Percentiles rank a stretch among this genome's conserved stretches.
Conservation (phyloP, 2,329 filamentous ascomycete genomes). For the Chalara sp. region DNA sequence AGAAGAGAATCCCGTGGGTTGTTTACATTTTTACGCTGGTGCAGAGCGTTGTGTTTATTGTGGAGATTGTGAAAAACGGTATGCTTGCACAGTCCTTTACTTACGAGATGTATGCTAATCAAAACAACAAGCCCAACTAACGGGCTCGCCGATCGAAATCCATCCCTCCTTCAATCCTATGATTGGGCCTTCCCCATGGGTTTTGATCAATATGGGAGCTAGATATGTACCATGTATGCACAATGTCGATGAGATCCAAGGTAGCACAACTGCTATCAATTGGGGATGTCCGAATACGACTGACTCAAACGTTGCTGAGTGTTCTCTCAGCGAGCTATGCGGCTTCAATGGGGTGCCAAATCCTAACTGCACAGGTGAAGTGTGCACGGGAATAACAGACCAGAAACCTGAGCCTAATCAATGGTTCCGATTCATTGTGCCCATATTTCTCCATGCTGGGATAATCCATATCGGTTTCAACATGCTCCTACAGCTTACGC, state of each 20-base stretch:
- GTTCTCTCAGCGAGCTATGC: constrained; percentile 73
- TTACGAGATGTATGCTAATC: constrained; percentile 1
- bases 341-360: constrained; percentile 62
- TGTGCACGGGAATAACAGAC: not conserved
- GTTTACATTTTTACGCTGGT: constrained; percentile 72
- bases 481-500: constrained; percentile 80
- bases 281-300: constrained; percentile 84
- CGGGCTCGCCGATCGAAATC: constrained; percentile 49
- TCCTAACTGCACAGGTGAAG: constrained; percentile 18
- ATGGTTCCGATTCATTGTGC: constrained; percentile 93
- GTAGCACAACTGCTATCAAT: constrained; percentile 36
- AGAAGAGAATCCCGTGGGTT: constrained; percentile 60
- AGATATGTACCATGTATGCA: constrained; percentile 95
- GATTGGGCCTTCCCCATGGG: constrained; percentile 86
- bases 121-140: constrained; percentile 54
- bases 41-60: constrained; percentile 83
- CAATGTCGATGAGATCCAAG: constrained; percentile 61
- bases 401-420: constrained; percentile 63
- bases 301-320: constrained; percentile 49
- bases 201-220: constrained; percentile 95
- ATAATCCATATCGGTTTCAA: constrained; percentile 96
- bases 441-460: constrained; percentile 93
- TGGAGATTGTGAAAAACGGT: constrained; percentile 80
- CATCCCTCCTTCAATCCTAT: constrained; percentile 90
- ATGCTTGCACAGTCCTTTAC: constrained; percentile 28